Evolutionary conservation across 441 rosid species (phyloP).

Genomic region (Sinapis alba): DNA sequence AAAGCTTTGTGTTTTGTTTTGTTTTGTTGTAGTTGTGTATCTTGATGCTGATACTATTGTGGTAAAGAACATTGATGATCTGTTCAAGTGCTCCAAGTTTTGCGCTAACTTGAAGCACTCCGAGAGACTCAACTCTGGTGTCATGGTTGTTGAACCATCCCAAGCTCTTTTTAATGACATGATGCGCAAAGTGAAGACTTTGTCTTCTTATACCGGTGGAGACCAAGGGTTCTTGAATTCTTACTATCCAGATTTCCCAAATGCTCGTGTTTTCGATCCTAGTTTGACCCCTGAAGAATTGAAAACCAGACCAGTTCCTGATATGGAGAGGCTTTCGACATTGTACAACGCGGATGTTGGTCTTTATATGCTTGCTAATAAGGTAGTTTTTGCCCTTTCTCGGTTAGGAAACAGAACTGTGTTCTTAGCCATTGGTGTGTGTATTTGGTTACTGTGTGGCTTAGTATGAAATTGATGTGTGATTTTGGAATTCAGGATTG

Average conservation of each 20-base stretch:
- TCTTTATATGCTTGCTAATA: constrained; percentile 97
- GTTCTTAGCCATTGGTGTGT: constrained; percentile 25
- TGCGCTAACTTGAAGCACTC: constrained; percentile 98
- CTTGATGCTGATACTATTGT: constrained; percentile 98
- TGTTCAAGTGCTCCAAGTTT: constrained; percentile 78
- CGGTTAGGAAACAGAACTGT: not conserved
- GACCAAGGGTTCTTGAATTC: constrained; percentile 96
- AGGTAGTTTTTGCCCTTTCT: constrained; percentile 50
- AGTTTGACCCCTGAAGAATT: constrained; percentile 53
- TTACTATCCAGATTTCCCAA: constrained; percentile 74
- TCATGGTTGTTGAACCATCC: constrained; percentile 97
- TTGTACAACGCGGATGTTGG: constrained; percentile 96
- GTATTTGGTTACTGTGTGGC: constrained; percentile 36
- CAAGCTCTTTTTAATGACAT: constrained; percentile 69
- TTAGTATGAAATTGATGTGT: not conserved
- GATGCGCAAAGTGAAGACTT: constrained; percentile 75
- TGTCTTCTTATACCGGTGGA: constrained; percentile 92
- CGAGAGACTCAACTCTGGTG: constrained; percentile 93
- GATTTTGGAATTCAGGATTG: not conserved
- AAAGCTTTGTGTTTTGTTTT: constrained; percentile 12
- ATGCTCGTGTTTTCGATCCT: constrained; percentile 86
- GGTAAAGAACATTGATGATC: constrained; percentile 86
- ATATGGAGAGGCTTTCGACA: constrained; percentile 94
- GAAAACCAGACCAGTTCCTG: constrained; percentile 65
- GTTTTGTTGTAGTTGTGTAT: constrained; percentile 72